Evolutionary conservation across 192 early-diverging fungal species (phyloP), one percentile per base, ranked within the genome.

Genomic region (Backusella australiensis): DNA sequence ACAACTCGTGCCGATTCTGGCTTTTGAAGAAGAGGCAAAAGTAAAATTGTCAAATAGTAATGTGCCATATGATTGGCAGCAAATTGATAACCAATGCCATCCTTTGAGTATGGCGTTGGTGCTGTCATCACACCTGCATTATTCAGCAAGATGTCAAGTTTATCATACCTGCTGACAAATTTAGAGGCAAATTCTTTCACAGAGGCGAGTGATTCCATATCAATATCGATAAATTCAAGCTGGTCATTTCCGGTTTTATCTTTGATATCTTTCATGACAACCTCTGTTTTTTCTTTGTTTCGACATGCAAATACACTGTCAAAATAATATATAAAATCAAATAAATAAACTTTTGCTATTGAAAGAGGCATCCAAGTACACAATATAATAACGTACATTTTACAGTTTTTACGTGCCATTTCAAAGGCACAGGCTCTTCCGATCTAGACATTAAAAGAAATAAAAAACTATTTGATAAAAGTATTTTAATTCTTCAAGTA

Each of bases 51-150:
- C 23, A 82, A 71, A 53, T 72, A 71, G 32, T 73, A 82, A 38
- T 84, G 84, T 32, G 83, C 90, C 3, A 91, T 66, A 77, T 90
- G 88, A 70, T 87, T 89, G 34, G 73, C 72, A 9, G 81, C 86
- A 39, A 91, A 83, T 77, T 90, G 89, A 41, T 78, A 75, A 73
- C 89, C 87, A 65, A 83, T 75, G n/a, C 88, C 88, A 46, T 32
- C 19, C 15, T 29, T 59, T 19, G n/a, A 56, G 8, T 44, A 63
- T 0, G 46, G 19, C 6, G 34, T 69, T 14, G 29, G 29, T 26
- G 23, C 29, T 11, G 63, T 83, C 87, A 89, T 90, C 3, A 81
- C 71, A 39, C 86, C 90, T 12, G 89, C 91, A 82, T 90, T 92
- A 80, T 88, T 85, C 41, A 89, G 75, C 21, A 91, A 69, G n/a